Evolutionary conservation across 257 asterid genomes (phyloP), one percentile per base, ranked within the genome.

Genomic region (Coffea eugenioides): DNA sequence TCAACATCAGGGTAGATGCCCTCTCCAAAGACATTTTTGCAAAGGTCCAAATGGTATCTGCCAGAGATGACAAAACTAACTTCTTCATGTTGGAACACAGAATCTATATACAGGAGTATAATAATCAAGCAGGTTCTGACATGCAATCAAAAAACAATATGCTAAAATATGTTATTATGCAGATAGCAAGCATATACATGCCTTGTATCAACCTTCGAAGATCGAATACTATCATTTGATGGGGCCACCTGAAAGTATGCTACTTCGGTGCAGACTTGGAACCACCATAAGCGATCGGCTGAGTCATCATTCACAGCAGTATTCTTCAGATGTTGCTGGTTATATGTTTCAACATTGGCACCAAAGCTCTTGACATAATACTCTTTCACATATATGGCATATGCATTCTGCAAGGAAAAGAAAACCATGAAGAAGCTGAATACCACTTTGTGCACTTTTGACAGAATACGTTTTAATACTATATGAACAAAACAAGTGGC

Each of bases 211-310:
- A 95, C 79, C 87, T 86, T 91, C 23, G 96, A 79, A 13, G 99
- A 95, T 75, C 99, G 97, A 82, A 95, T 86, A 81, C 97, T 95
- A 77, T 95, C 99, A 84, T 93, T 92, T 80, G 91, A 72, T 43
- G 99, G 99, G 31, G 99, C 98, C 81, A 91, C 94, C 91, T 95
- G 99, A 84, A 95, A 95, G 89, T 89, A 95, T 62, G 99, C 99
- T 80, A 95, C 99, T 86, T 95, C 99, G 1, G 98, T 89, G 80
- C 99, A 95, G 78, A 93, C 99, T 88, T 95, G 99, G 93, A 93
- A 95, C 99, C 99, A 95, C 99, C 99, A 95, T 87, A 95, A 83
- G 79, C 97, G 98, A 83, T 83, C 91, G 61, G 92, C 82, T 59
- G 88, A 82, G 70, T 85, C 85, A 61, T 79, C 81, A 36, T 49